Evolutionary conservation across 805 yeast species (phyloP).

Genomic region (Saccharomyces paradoxus): DNA sequence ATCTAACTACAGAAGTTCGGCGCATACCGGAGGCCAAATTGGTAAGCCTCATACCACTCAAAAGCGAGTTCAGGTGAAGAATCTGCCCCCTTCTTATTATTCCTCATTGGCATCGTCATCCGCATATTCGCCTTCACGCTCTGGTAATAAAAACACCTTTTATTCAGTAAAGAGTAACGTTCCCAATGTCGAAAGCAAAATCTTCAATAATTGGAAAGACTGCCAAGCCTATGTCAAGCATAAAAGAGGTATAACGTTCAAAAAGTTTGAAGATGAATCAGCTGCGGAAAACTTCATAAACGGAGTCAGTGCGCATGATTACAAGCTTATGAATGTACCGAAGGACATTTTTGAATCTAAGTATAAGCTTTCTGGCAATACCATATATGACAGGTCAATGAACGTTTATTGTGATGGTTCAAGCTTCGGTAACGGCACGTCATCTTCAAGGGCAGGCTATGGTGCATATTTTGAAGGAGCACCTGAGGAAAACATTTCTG

Average conservation of each 20-base stretch:
- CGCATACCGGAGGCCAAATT: not conserved
- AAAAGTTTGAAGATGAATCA: constrained; percentile 32
- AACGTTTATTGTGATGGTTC: constrained; percentile 75
- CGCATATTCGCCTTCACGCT: not conserved
- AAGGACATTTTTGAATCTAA: constrained; percentile 8
- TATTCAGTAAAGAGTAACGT: constrained; percentile 31
- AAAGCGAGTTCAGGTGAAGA: not conserved
- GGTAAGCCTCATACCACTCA: not conserved
- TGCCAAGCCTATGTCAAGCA: constrained; percentile 28
- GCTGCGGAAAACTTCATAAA: constrained; percentile 31
- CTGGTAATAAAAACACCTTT: constrained; percentile 7
- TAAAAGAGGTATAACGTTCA: constrained; percentile 35
- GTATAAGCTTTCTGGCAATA: constrained; percentile 2
- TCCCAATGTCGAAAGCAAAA: constrained; percentile 18
- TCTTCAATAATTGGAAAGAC: constrained; percentile 29
- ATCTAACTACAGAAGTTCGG: not conserved
- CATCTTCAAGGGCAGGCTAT: constrained; percentile 41
- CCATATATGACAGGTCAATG: constrained; percentile 4
- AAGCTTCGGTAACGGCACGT: constrained; percentile 48
- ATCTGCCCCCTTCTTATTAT: not conserved
- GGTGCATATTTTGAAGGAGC: constrained; percentile 70
- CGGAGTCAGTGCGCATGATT: constrained; percentile 17
- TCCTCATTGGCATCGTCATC: not conserved
- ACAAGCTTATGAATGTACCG: constrained; percentile 13
- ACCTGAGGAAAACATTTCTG: constrained; percentile 39